Evolutionary conservation across 2,329 filamentous ascomycete species (phyloP).

Genomic region (Davidsoniella neocaledoniae): DNA sequence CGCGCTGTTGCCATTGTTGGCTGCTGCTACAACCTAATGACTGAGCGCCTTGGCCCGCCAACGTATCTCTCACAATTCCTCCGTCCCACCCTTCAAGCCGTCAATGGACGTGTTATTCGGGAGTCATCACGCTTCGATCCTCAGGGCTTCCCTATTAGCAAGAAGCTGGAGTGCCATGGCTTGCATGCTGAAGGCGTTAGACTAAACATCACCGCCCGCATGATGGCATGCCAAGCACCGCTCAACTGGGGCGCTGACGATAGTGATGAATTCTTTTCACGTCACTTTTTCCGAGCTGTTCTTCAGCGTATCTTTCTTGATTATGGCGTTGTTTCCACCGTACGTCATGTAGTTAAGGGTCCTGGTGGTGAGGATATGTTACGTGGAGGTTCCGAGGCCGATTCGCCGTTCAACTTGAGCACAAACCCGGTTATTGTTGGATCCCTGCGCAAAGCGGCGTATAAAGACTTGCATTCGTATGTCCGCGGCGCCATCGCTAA

Average conservation of each 20-base stretch:
- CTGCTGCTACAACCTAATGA: slow-evolving; percentile 95
- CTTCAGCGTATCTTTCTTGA: slow-evolving; percentile 89
- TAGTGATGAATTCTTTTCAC: slow-evolving; percentile 74
- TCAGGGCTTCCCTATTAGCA: slow-evolving; percentile 86
- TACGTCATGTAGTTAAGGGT: slow-evolving; percentile 23
- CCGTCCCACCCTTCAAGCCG: slow-evolving; percentile 48
- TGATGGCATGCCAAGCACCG: slow-evolving; percentile 96
- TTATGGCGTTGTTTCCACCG: slow-evolving; percentile 52
- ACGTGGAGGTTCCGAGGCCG: slow-evolving; percentile 17
- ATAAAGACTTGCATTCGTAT: slow-evolving; percentile 58
- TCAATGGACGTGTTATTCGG: slow-evolving; percentile 50
- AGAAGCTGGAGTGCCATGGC: slow-evolving; percentile 42
- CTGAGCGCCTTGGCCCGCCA: slow-evolving; percentile 71
- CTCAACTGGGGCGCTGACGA: slow-evolving; percentile 75
- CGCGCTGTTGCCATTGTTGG: slow-evolving; percentile 88
- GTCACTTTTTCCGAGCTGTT: slow-evolving; percentile 83
- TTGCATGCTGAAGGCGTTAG: slow-evolving; percentile 43
- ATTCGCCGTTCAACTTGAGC: slow-evolving; percentile 35
- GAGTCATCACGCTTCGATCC: slow-evolving; percentile 64
- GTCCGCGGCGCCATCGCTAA: slow-evolving; percentile 68
- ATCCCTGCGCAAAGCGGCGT: slow-evolving; percentile 64
- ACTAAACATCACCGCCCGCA: slow-evolving; percentile 87
- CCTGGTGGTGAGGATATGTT: slow-evolving; percentile 13
- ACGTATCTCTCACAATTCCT: slow-evolving; percentile 71
- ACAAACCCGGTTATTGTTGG: slow-evolving; percentile 77